Evolutionary conservation across 1,284 basidiomycete species (phyloP), one percentile per base, ranked within the genome.

Genomic region (Cutaneotrichosporon sp.): DNA sequence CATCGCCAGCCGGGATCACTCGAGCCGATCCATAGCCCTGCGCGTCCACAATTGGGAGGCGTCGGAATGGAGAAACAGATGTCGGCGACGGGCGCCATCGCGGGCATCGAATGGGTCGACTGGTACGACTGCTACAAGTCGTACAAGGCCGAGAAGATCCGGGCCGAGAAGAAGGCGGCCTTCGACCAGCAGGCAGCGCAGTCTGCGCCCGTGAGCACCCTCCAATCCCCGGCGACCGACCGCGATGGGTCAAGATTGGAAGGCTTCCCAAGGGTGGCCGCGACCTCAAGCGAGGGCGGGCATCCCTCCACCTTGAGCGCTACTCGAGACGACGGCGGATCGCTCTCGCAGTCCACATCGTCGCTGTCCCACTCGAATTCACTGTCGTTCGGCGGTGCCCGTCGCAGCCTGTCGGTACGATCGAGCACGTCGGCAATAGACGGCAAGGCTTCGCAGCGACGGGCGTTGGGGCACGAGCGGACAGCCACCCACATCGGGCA

Each of bases 41-140:
- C 18, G 16, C 50, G 13, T 10, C 29, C 34, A 18, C 18, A 34
- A 1, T 31, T 49, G 27, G 55, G 55, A 2, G 55, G 62, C 4
- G 53, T 67, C 3, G 47, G 49, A 0, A 75, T 79, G 73, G 73
- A 72, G 56, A 72, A 69, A 18, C 69, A 71, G 49, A 58, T 58
- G 1, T 74, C 73, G 31, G 62, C 71, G 2, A 71, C 70, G 8
- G 77, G 74, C 2, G 68, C 69, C 13, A 65, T 79, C 11, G 72
- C 74, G 11, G 82, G 82, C 36, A 82, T 85, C 58, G 84, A 84
- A 66, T 85, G 84, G 84, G 82, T 85, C 31, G 84, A 85, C 67
- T 85, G 84, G 84, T 75, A 84, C 56, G 84, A 85, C 69, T 82
- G 83, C 67, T 85, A 85, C 69, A 81, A 82, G 57, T 76, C 79